Evolutionary conservation across 768 basidiomycete genomes (phyloP), one percentile per base, ranked within the genome.

Genomic region (Boletus subcaerulescens): DNA sequence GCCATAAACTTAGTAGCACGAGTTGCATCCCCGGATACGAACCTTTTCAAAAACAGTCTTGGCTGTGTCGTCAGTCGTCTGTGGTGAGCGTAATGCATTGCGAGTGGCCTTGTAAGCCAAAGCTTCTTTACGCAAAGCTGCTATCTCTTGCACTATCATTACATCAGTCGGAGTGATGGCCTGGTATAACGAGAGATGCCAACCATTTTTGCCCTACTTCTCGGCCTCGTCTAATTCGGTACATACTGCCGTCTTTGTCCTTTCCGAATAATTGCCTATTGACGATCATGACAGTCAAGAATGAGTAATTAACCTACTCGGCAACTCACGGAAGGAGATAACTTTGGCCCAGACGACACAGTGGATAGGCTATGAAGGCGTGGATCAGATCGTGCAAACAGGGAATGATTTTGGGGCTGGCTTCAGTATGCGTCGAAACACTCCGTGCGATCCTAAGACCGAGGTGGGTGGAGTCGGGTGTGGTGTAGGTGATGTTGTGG

Each of bases 331-430:
- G 86, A 64, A 98, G 82, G 13, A 99, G 84, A 75, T 98, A 98
- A 54, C 85, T 94, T 98, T 99, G 29, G 93, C 93, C 97, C 97
- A 99, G 3, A 98, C 95, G 45, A 99, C 98, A 65, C 95, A 99
- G 65, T 99, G 97, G 48, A 98, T 97, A 0, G 97, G 93, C 60
- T 96, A 94, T 53, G 89, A 92, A 0, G 97, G 97, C 0, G 97
- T 98, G 3, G 93, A 93, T 38, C 96, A 86, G 60, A 99, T 98
- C 0, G 97, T 98, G 70, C 96, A 99, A 11, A 98, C 95, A 0
- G 97, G 95, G 67, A 93, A 98, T 0, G 92, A 89, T 68, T 94
- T 98, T 0, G 94, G 93, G 0, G 90, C 89, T 1, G 88, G 87
- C 68, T 98, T 98, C 5, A 87, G 83, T 17, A 91, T 80, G 62